Conservation (phyloP, 257 asterid genomes). For the Lycium barbarum region DNA sequence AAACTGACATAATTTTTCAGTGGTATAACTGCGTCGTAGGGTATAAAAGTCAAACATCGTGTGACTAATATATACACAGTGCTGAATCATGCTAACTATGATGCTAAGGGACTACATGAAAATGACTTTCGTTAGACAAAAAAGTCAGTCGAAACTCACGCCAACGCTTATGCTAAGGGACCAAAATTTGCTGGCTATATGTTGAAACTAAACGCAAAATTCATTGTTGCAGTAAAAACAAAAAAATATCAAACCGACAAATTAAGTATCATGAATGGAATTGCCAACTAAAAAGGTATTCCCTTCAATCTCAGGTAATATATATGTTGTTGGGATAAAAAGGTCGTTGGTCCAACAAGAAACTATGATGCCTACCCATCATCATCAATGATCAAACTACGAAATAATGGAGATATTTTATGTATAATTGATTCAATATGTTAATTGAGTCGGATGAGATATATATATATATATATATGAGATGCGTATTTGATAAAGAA, state of each 20-base stretch:
- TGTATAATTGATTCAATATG: background rate
- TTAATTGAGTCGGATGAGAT: background rate
- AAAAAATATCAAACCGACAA: background rate
- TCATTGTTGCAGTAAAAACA: background rate
- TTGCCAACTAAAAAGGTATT: background rate
- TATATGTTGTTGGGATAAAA: background rate
- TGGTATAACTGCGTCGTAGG: background rate
- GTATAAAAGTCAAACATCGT: background rate
- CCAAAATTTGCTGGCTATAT: background rate
- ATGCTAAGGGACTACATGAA: background rate
- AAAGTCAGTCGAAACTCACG: background rate
- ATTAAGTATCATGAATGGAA: constrained; percentile 6
- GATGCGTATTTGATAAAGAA: background rate
- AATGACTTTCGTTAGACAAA: background rate
- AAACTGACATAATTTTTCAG: background rate
- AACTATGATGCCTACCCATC: background rate
- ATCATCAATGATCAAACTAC: background rate
- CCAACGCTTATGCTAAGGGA: background rate
- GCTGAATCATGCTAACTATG: background rate
- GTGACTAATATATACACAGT: background rate
- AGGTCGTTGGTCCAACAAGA: background rate
- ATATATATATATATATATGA: background rate
- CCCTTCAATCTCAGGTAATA: background rate
- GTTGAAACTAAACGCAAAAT: background rate
- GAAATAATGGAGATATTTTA: background rate